Conservation (phyloP, 495 filamentous ascomycete genomes). For the Pyrenula massariospora region DNA sequence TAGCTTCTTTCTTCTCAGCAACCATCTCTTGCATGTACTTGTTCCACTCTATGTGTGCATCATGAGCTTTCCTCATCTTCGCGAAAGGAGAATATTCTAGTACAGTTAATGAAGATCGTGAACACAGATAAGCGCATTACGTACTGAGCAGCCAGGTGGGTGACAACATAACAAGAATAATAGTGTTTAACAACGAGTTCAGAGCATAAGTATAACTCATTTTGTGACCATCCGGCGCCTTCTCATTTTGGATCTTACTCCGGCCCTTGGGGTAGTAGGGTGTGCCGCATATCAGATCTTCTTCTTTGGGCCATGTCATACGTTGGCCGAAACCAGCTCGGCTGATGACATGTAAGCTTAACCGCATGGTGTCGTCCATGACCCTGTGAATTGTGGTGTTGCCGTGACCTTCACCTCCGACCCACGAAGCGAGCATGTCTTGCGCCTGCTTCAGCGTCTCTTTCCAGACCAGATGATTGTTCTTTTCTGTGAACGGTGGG, state of each 20-base stretch:
- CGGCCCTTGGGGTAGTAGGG: background rate
- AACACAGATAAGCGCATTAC: background rate
- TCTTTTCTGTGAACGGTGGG: constrained; percentile 34
- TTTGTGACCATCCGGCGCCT: constrained; percentile 1
- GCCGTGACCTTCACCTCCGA: background rate
- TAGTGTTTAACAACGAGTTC: constrained; percentile 12
- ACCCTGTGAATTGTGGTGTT: constrained; percentile 1
- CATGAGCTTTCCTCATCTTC: constrained; percentile 28
- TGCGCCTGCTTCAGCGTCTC: constrained; percentile 17
- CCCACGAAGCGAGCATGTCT: constrained; percentile 25
- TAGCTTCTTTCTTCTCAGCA: constrained; percentile 9
- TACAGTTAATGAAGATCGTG: constrained; percentile 1
- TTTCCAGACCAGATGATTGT: constrained; percentile 32
- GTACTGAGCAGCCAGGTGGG: constrained; percentile 4
- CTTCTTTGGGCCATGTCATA: background rate
- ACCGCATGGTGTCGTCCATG: constrained; percentile 24
- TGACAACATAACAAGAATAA: constrained; percentile 6
- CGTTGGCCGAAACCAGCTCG: constrained; percentile 28
- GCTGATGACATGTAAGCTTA: constrained; percentile 33
- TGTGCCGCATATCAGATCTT: background rate
- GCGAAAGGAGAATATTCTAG: constrained; percentile 38
- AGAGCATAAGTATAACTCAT: constrained; percentile 16
- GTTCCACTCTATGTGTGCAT: constrained; percentile 46
- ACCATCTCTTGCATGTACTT: constrained; percentile 55
- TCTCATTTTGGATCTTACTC: background rate